Evolutionary conservation across 176 grass and related monocot genomes (phyloP).

Genomic region (Carex kokanica): DNA sequence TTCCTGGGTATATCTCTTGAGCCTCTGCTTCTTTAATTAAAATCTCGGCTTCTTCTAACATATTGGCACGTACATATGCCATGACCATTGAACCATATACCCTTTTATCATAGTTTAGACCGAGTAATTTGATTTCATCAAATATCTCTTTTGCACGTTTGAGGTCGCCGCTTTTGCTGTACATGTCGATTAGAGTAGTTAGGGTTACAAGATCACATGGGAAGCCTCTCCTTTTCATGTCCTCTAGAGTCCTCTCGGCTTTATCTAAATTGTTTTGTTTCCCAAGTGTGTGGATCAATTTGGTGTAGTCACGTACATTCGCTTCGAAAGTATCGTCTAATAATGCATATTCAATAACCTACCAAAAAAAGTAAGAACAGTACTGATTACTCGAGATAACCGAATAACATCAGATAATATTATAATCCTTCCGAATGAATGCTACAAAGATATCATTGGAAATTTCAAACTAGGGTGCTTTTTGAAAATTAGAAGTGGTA

Average conservation of each 20-base stretch:
- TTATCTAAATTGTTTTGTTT: constrained; percentile 64
- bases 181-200: constrained; percentile 54
- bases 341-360: constrained; percentile 66
- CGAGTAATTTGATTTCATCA: constrained; percentile 58
- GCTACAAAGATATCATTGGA: background rate
- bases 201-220: constrained; percentile 63
- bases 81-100: constrained; percentile 82
- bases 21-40: constrained; percentile 58
- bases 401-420: background rate
- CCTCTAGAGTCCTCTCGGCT: constrained; percentile 55
- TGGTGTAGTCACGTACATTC: constrained; percentile 72
- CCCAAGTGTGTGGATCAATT: constrained; percentile 61
- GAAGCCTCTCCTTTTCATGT: constrained; percentile 68
- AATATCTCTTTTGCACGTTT: constrained; percentile 44
- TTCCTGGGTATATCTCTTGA: constrained; percentile 52
- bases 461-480: background rate
- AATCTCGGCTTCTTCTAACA: constrained; percentile 55
- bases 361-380: background rate
- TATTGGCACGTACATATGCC: constrained; percentile 76
- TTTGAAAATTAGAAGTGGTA: background rate
- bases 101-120: constrained; percentile 56
- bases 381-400: background rate
- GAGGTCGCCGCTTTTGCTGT: constrained; percentile 59
- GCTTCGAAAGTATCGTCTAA: constrained; percentile 69
- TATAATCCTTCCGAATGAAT: background rate